Conservation (phyloP, 371 early-diverging fungal genomes). For the Rhizopus delemar region DNA sequence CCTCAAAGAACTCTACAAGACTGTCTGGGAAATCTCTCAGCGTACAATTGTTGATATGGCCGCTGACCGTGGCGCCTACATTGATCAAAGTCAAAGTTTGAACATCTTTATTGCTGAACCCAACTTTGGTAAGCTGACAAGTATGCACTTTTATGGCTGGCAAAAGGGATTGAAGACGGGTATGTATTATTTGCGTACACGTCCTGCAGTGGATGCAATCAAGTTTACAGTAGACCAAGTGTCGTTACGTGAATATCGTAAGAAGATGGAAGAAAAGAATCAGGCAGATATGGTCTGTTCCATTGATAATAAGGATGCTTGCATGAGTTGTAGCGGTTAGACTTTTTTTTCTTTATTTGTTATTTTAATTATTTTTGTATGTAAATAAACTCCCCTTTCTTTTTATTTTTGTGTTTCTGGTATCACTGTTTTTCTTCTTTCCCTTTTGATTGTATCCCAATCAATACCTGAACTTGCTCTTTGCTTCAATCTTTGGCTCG, state of each 20-base stretch:
- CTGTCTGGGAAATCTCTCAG: constrained; percentile 97
- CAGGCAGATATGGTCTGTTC: constrained; percentile 80
- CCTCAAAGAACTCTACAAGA: constrained; percentile 94
- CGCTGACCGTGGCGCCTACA: constrained; percentile 93
- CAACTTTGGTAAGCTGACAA: constrained; percentile 89
- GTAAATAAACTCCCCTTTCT: constrained; percentile 1
- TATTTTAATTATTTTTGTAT: not conserved
- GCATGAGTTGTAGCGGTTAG: constrained; percentile 87
- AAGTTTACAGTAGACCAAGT: constrained; percentile 66
- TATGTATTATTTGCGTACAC: constrained; percentile 98
- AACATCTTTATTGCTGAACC: constrained; percentile 96
- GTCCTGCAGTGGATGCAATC: constrained; percentile 97
- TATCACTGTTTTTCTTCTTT: constrained; percentile 38
- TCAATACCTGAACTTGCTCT: constrained; percentile 37
- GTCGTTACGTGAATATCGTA: constrained; percentile 38
- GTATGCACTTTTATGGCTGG: constrained; percentile 99
- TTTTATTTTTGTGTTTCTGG: not conserved
- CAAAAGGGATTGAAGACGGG: constrained; percentile 98
- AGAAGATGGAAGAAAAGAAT: constrained; percentile 32
- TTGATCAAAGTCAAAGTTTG: constrained; percentile 97
- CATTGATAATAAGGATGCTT: constrained; percentile 89
- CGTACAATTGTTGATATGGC: constrained; percentile 80
- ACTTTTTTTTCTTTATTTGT: constrained; percentile 1
- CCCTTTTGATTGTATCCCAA: constrained; percentile 40
- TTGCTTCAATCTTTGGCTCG: constrained; percentile 29